phyloP scores from a whole-genome alignment of 495 filamentous ascomycete species.

The Penicillium mononematosum region DNA sequence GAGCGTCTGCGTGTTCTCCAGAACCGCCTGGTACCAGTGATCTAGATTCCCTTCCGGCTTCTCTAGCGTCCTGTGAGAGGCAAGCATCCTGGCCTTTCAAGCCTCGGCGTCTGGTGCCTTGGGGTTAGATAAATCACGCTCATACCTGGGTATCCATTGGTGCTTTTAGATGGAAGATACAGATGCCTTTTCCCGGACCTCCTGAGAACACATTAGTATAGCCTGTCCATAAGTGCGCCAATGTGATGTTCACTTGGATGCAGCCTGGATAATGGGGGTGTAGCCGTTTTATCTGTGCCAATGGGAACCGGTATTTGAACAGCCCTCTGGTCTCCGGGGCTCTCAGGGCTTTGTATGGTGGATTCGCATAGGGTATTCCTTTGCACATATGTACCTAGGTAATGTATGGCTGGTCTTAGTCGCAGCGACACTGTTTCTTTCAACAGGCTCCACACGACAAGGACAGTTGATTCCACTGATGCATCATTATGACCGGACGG shows the following conservation, averaged over 20 bases:
- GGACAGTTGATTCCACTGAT: constrained; percentile 21
- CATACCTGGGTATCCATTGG: constrained; percentile 14
- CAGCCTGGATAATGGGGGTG: background rate
- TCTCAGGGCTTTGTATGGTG: constrained; percentile 8
- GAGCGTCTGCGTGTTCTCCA: constrained; percentile 31
- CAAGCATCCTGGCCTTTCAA: constrained; percentile 26
- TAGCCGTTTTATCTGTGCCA: no score
- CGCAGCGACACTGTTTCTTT: constrained; percentile 30
- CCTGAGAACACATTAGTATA: constrained; percentile 24
- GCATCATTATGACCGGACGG: constrained; percentile 12
- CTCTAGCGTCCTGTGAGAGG: constrained; percentile 26
- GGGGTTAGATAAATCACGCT: constrained; percentile 29
- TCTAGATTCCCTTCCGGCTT: constrained; percentile 24
- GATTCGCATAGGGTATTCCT: constrained; percentile 25
- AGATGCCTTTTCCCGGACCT: constrained; percentile 28
- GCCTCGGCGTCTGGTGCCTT: constrained; percentile 22
- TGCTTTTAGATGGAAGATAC: constrained; percentile 32
- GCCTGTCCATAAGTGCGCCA: background rate
- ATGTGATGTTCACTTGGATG: background rate
- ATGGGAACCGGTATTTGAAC: background rate
- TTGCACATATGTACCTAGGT: background rate
- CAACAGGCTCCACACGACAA: constrained; percentile 28
- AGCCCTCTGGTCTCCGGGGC: background rate
- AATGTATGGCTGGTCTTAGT: constrained; percentile 23
- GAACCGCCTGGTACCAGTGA: constrained; percentile 22